Base-by-base conservation (phyloP, 1,284 basidiomycete species). In the Moesziomyces antarcticus region DNA sequence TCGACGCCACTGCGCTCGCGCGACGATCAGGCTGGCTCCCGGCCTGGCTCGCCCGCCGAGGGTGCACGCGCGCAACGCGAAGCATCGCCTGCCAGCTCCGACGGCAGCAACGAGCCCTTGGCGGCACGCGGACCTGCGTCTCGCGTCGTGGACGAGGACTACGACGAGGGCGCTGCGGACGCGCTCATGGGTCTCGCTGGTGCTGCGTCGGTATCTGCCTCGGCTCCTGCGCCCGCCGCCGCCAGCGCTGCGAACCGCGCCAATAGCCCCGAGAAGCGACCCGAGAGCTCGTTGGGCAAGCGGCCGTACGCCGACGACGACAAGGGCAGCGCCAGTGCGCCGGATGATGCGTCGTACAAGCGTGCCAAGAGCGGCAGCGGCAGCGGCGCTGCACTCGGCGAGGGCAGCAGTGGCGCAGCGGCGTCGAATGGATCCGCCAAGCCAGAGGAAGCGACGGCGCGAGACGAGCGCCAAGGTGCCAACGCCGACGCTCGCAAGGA, bases 131-230 rank as follows among this genome's bases (percentile, higher is more conserved):
- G 50, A 5, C 64, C 64, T 3, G 61, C 74, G 5, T 69, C 62
- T 24, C 69, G 82, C 33, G 67, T 72, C 45, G 72, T 82, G 16
- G 80, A 82, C 50, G 80, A 83, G 61, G 76, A 82, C 57, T 82
- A 83, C 45, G 81, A 83, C 51, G 77, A 82, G 35, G 77, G 81
- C 13, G 82, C 82, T 27, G 82, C 81, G 0, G 79, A 82, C 58
- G 81, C 82, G 4, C 69, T 83, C 13, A 81, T 83, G 78, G 82
- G 82, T 22, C 73, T 83, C 5, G 82, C 81, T 10, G 81, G 82
- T 21, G 82, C 82, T 9, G 81, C 81, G 21, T 67, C 67, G 33
- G 66, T 56, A 8, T 66, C 72, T 33, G 53, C 51, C 16, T 56
- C 71, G 10, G 56, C 71, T 16, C 7, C 47, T 10, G 30, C 40